Conservation (phyloP, 768 basidiomycete species). For the Russula sp. region DNA sequence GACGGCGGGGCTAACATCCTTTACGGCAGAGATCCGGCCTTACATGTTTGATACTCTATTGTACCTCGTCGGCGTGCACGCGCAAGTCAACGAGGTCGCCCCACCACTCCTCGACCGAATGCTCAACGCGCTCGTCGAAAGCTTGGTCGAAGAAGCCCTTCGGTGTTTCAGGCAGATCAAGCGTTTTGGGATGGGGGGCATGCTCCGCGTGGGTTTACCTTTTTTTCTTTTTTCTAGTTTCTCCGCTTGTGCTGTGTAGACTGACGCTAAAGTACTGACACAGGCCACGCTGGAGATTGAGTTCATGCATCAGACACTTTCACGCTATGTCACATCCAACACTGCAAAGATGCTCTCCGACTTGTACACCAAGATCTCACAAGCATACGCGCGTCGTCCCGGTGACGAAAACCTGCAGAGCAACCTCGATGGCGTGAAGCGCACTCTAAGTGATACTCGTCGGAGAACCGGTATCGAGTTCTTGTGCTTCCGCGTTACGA, state of each 20-base stretch:
- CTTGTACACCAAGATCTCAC: slow-evolving; percentile 91
- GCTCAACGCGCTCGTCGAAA: slow-evolving; percentile 75
- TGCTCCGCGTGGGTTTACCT: slow-evolving; percentile 81
- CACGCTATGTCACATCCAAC: slow-evolving; percentile 76
- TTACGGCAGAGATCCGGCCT: slow-evolving; percentile 75
- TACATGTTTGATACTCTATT: slow-evolving; percentile 92
- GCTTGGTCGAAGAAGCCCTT: slow-evolving; percentile 79
- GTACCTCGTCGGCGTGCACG: slow-evolving; percentile 86
- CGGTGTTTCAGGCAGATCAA: slow-evolving; percentile 84
- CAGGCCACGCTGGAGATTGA: slow-evolving; percentile 99
- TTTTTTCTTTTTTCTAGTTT: neutral
- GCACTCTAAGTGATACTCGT: slow-evolving; percentile 81
- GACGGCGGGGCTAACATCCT: neutral
- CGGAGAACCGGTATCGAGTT: slow-evolving; percentile 93
- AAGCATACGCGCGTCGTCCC: slow-evolving; percentile 81
- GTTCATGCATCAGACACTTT: slow-evolving; percentile 95
- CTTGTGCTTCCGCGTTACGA: slow-evolving; percentile 83
- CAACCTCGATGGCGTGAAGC: slow-evolving; percentile 88
- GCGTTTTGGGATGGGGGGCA: slow-evolving; percentile 96
- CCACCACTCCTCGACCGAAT: slow-evolving; percentile 80
- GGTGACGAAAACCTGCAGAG: slow-evolving; percentile 84
- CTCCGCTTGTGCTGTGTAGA: neutral
- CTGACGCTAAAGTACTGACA: neutral
- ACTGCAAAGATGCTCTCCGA: slow-evolving; percentile 86
- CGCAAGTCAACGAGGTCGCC: slow-evolving; percentile 80